A percentile compares a stretch with the other conserved stretches of the same genome.
These are phyloP conservation scores for Pseudogymnoascus sp. DNA, from an alignment of 2,329 filamentous ascomycete species.

Conservation along the genomic window DNA sequence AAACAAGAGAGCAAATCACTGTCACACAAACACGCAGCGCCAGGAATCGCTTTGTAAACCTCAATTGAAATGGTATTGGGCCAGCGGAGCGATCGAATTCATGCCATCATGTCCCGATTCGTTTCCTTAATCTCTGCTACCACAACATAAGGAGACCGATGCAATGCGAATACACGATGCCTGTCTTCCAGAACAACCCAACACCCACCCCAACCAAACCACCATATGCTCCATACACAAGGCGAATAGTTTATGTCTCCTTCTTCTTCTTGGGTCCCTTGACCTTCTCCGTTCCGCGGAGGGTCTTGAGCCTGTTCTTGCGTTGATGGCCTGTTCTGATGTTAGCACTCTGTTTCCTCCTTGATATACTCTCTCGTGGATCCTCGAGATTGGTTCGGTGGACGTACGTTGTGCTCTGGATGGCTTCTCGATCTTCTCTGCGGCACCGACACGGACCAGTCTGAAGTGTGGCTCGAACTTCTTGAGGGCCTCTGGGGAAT, in stretches of 20 bases:
- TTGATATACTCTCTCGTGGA: neutral
- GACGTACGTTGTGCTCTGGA: slow-evolving; percentile 98
- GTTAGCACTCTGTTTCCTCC: slow-evolving; percentile 2
- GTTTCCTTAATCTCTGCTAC: slow-evolving; percentile 13
- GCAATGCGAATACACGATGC: slow-evolving; percentile 25
- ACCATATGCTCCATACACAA: slow-evolving; percentile 19
- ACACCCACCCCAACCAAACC: slow-evolving; percentile 24
- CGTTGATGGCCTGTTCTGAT: slow-evolving; percentile 84
- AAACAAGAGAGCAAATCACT: neutral
- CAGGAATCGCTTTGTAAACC: slow-evolving; percentile 1
- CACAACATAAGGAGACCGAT: slow-evolving; percentile 20
- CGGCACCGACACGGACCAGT: slow-evolving; percentile 86
- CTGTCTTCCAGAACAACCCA: slow-evolving; percentile 25
- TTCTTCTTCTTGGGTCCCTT: slow-evolving; percentile 95
- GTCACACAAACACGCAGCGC: slow-evolving; percentile 6
- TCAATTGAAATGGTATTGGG: slow-evolving; percentile 16
- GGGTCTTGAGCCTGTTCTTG: slow-evolving; percentile 99
- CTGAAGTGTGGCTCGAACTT: slow-evolving; percentile 99
- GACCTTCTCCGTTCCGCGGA: slow-evolving; percentile 95
- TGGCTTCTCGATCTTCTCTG: slow-evolving; percentile 92
- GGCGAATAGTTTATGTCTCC: slow-evolving; percentile 63
- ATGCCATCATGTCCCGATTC: slow-evolving; percentile 15
- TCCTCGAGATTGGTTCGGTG: slow-evolving; percentile 8
- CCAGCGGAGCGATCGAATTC: slow-evolving; percentile 14
- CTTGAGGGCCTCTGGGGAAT: slow-evolving; percentile 96